These are phyloP conservation scores for Pseudogymnoascus sp. DNA, from an alignment of 2,329 filamentous ascomycete genomes.

Conservation along the genomic window DNA sequence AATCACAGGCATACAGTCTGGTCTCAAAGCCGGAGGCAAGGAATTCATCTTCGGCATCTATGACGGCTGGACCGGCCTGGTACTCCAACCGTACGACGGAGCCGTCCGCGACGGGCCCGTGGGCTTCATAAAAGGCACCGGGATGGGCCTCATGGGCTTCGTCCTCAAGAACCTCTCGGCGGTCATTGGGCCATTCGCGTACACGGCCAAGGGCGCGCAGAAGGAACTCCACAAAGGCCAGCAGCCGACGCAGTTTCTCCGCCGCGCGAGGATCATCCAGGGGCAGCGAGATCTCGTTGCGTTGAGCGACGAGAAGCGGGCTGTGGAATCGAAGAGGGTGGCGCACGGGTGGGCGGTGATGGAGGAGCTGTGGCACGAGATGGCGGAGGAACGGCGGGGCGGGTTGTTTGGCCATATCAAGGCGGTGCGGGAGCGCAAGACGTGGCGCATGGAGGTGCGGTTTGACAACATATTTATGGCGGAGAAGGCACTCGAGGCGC, in stretches of 20 bases:
- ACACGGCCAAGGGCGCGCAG: conserved; percentile 57
- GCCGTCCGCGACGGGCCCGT: conserved; percentile 49
- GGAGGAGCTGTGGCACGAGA: conserved; percentile 35
- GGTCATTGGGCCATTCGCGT: conserved; percentile 54
- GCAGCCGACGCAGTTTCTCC: conserved; percentile 48
- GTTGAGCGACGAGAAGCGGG: conserved; percentile 32
- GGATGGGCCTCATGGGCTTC: conserved; percentile 58
- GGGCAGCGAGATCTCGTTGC: conserved; percentile 43
- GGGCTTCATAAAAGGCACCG: conserved; percentile 48
- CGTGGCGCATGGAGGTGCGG: conserved; percentile 34
- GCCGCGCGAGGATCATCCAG: conserved; percentile 53
- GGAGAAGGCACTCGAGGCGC: conserved; percentile 39
- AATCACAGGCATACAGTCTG: conserved; percentile 60
- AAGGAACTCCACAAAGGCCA: conserved; percentile 51
- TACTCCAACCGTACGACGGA: conserved; percentile 52
- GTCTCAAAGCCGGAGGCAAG: conserved; percentile 52
- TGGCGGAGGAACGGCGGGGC: conserved; percentile 31
- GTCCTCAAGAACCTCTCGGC: conserved; percentile 61
- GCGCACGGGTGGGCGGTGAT: conserved; percentile 39
- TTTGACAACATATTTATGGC: conserved; percentile 47
- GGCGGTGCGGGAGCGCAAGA: conserved; percentile 35
- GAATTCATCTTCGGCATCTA: conserved; percentile 60
- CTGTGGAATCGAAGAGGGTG: conserved; percentile 30
- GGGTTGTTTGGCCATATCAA: conserved; percentile 29
- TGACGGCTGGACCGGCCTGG: conserved; percentile 58